These are phyloP conservation scores for Dipodascopsis tothii DNA, from an alignment of 805 yeast genomes.

Conservation along the genomic window DNA sequence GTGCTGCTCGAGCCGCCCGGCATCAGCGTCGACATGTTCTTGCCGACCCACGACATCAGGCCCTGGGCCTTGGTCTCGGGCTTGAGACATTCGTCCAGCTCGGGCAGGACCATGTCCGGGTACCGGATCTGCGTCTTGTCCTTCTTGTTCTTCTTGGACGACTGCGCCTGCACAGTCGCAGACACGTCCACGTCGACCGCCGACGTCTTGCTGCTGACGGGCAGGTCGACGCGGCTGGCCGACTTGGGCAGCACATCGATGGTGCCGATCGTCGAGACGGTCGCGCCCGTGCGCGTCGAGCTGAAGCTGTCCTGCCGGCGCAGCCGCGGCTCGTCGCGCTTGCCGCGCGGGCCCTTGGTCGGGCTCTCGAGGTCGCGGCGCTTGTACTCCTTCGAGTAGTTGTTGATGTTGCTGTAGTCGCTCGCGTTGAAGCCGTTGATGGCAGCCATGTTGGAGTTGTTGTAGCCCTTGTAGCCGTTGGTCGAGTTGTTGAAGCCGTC, in stretches of 20 bases:
- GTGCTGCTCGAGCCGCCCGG: neutral
- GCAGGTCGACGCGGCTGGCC: neutral
- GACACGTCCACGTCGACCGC: constrained; percentile 20
- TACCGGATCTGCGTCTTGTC: constrained; percentile 11
- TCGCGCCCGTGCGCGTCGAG: neutral
- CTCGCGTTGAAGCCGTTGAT: neutral
- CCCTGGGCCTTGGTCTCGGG: neutral
- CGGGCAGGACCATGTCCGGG: constrained; percentile 17
- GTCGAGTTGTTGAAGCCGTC: neutral
- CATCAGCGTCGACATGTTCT: neutral
- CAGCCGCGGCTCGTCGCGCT: neutral
- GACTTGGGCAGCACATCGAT: neutral
- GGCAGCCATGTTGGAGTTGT: neutral
- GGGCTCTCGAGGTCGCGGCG: neutral
- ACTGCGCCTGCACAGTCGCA: neutral
- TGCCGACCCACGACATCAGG: neutral
- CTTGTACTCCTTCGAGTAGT: neutral
- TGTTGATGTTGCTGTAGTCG: neutral
- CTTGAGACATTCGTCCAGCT: constrained; percentile 16
- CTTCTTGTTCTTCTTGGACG: constrained; percentile 9
- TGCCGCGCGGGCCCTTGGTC: neutral
- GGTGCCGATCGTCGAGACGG: neutral
- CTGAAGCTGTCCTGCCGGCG: neutral
- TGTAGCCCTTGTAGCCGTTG: neutral
- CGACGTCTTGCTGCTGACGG: constrained; percentile 11